These are phyloP conservation scores for Metarhizium sp. DNA, from an alignment of 2,329 filamentous ascomycete species.

Conservation along the genomic window DNA sequence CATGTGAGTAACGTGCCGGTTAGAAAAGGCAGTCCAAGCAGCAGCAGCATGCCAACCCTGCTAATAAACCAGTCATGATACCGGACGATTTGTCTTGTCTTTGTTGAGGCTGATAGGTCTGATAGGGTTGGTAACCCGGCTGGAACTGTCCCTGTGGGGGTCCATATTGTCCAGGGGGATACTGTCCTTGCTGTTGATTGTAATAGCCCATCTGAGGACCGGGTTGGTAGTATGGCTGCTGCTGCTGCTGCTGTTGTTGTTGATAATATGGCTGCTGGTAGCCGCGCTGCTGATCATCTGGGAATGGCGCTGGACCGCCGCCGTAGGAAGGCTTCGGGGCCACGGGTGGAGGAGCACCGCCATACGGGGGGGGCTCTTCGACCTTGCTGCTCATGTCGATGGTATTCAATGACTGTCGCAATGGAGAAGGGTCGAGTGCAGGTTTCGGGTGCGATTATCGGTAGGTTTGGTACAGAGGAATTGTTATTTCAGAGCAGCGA, in stretches of 20 bases:
- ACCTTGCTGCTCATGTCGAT: conserved; percentile 34
- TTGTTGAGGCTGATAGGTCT: conserved; percentile 26
- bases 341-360: conserved; percentile 20
- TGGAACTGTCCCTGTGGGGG: conserved; percentile 21
- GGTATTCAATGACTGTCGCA: neutral
- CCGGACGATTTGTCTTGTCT: conserved; percentile 24
- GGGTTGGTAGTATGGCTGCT: conserved; percentile 26
- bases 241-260: conserved; percentile 11
- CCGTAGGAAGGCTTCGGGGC: conserved; percentile 35
- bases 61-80: conserved; percentile 36
- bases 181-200: conserved; percentile 27
- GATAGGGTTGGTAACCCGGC: conserved; percentile 25
- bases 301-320: conserved; percentile 12
- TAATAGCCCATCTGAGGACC: conserved; percentile 35
- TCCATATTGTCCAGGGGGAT: conserved; percentile 21
- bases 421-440: neutral
- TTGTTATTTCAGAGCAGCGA: neutral
- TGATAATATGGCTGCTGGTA: conserved; percentile 13
- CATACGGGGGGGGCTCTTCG: conserved; percentile 42
- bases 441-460: neutral
- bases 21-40: conserved; percentile 50
- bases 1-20: conserved; percentile 1
- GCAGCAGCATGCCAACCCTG: conserved; percentile 47
- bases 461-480: neutral
- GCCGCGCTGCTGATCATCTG: conserved; percentile 20